phyloP scores from a whole-genome alignment of 208 protist species.

The Borovskyia barvae region DNA sequence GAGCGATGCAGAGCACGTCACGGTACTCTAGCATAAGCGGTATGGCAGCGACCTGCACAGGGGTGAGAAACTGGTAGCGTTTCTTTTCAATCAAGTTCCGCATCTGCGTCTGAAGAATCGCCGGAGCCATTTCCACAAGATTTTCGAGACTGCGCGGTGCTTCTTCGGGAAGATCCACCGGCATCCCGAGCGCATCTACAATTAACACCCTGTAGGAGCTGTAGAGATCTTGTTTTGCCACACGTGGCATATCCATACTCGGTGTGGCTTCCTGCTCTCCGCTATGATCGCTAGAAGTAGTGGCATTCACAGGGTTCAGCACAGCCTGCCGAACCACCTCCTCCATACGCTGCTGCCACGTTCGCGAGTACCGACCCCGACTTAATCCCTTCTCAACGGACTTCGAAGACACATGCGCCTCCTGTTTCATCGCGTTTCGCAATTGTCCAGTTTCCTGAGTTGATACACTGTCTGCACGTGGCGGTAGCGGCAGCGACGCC shows the following conservation, averaged over 20 bases:
- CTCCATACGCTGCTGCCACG: conserved; percentile 20
- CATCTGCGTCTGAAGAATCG: conserved; percentile 40
- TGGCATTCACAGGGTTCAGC: conserved; percentile 13
- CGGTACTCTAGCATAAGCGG: conserved; percentile 65
- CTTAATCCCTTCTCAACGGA: too few relatives aligned
- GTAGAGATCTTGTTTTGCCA: background rate
- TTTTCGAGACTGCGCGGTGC: conserved; percentile 53
- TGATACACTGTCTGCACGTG: too few relatives aligned
- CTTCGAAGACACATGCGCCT: too few relatives aligned
- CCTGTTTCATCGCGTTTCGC: too few relatives aligned
- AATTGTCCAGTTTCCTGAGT: too few relatives aligned
- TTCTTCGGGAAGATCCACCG: conserved; percentile 37
- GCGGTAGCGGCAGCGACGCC: too few relatives aligned
- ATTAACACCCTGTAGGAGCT: conserved; percentile 50
- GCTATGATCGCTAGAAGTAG: too few relatives aligned
- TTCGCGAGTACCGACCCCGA: too few relatives aligned
- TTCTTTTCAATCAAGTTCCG: conserved; percentile 28
- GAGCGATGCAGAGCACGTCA: conserved; percentile 85
- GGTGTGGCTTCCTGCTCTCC: background rate
- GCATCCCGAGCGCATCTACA: conserved; percentile 78
- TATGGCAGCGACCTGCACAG: conserved; percentile 55
- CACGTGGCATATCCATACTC: background rate
- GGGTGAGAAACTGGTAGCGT: conserved; percentile 44
- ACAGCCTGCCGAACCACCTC: conserved; percentile 31
- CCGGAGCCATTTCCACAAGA: conserved; percentile 44